A percentile compares a stretch with the other conserved stretches of the same genome.
phyloP scores from a whole-genome alignment of 139 green algal genomes.

The Raphidocelis subcapitata region DNA sequence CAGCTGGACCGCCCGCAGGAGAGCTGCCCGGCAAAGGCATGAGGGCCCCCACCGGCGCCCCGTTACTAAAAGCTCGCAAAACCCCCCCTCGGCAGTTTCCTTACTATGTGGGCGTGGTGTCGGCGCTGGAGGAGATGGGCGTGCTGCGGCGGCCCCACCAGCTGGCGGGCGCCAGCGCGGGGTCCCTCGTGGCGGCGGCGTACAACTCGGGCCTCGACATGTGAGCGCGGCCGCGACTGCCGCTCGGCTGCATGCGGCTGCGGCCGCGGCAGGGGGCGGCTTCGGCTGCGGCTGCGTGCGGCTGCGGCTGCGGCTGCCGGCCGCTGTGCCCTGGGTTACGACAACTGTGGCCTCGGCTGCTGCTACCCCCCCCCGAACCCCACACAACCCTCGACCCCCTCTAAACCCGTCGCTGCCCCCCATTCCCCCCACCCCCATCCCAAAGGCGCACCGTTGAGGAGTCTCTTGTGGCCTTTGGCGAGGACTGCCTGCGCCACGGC shows the following conservation, averaged over 20 bases:
- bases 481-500: constrained; percentile 41
- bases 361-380: too few relatives aligned
- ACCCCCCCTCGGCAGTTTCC: constrained; percentile 35
- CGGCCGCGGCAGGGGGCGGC: background rate
- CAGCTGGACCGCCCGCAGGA: too few relatives aligned
- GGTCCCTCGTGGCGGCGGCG: constrained; percentile 73
- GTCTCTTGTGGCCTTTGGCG: constrained; percentile 36
- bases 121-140: constrained; percentile 6
- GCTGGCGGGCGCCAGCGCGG: constrained; percentile 73
- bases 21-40: too few relatives aligned
- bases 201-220: constrained; percentile 36
- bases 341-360: too few relatives aligned
- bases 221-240: constrained; percentile 4
- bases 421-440: too few relatives aligned
- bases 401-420: too few relatives aligned
- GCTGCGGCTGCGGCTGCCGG: background rate
- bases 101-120: constrained; percentile 36
- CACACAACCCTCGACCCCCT: too few relatives aligned
- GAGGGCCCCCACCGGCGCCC: too few relatives aligned
- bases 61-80: background rate
- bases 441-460: constrained; percentile 19
- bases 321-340: too few relatives aligned
- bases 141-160: constrained; percentile 24
- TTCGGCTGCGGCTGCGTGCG: background rate
- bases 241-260: background rate